phyloP scores from a whole-genome alignment of 108 stramenopile species.

The Nitzschia sp. region DNA sequence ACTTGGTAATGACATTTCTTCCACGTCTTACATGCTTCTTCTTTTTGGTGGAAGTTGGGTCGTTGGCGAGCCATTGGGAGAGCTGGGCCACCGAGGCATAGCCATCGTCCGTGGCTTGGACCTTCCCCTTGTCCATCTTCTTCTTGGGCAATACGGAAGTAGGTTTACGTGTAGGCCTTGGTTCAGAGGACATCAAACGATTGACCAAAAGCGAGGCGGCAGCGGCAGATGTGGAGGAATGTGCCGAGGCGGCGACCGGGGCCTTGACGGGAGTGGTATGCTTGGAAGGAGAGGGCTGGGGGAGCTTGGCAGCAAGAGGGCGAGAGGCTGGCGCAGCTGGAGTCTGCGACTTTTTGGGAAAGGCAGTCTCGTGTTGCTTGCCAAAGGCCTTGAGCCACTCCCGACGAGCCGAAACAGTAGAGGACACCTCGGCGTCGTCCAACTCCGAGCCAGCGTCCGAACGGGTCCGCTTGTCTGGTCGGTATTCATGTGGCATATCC shows the following conservation, averaged over 20 bases:
- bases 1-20: conserved; percentile 65
- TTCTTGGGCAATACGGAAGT: background rate
- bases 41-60: conserved; percentile 72
- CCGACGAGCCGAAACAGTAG: conserved; percentile 39
- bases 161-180: background rate
- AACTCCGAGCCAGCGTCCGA: background rate
- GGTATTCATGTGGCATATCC: background rate
- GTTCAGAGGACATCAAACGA: conserved; percentile 13
- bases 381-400: conserved; percentile 53
- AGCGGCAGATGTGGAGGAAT: background rate
- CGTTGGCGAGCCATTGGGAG: conserved; percentile 71
- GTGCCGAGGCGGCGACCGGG: background rate
- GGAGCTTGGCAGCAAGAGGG: conserved; percentile 6
- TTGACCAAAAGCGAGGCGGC: conserved; percentile 6
- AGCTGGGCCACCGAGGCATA: conserved; percentile 74
- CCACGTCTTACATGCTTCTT: conserved; percentile 61
- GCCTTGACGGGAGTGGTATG: conserved; percentile 6
- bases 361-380: conserved; percentile 35
- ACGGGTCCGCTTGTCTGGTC: conserved; percentile 22
- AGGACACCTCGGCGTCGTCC: conserved; percentile 10
- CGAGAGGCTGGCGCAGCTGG: conserved; percentile 4
- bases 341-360: background rate
- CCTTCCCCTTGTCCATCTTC: conserved; percentile 41
- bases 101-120: conserved; percentile 72
- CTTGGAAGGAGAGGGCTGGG: background rate